phyloP scores from a whole-genome alignment of 345 rosid genomes.

The Eucalyptus erythrocorys region DNA sequence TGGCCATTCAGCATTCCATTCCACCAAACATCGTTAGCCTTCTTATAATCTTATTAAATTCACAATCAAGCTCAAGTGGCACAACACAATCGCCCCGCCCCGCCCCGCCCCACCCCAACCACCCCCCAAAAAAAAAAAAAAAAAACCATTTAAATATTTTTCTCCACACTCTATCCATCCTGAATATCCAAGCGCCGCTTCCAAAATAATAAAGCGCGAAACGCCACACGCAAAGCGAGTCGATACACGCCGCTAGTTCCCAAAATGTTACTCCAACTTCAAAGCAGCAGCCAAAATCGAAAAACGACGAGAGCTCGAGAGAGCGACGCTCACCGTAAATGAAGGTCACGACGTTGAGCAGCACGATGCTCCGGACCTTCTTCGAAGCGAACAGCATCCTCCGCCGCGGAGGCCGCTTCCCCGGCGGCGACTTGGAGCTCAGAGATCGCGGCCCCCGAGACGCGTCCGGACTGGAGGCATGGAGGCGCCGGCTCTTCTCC shows the following conservation, averaged over 20 bases:
- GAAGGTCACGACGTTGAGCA: constrained; percentile 41
- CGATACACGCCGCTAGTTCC: background rate
- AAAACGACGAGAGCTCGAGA: background rate
- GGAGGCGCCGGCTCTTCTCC: background rate
- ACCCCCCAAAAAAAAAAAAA: no score
- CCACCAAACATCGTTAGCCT: background rate
- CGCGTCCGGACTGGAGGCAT: background rate
- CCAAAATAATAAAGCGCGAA: background rate
- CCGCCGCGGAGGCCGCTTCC: constrained; percentile 17
- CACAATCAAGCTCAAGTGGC: background rate
- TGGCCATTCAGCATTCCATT: background rate
- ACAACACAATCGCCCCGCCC: background rate
- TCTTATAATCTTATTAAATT: background rate
- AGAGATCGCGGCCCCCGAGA: background rate
- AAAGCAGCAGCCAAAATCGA: background rate
- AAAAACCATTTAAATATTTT: background rate
- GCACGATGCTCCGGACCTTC: constrained; percentile 34
- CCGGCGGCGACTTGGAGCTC: constrained; percentile 12
- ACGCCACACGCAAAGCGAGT: background rate
- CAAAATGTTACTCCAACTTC: background rate
- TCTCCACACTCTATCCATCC: background rate
- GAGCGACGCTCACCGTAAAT: constrained; percentile 25
- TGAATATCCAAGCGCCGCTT: background rate
- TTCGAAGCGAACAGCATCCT: constrained; percentile 25
- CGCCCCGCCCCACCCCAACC: no score